Base-by-base conservation (phyloP, 441 rosid species). In the Jatropha podagrica region DNA sequence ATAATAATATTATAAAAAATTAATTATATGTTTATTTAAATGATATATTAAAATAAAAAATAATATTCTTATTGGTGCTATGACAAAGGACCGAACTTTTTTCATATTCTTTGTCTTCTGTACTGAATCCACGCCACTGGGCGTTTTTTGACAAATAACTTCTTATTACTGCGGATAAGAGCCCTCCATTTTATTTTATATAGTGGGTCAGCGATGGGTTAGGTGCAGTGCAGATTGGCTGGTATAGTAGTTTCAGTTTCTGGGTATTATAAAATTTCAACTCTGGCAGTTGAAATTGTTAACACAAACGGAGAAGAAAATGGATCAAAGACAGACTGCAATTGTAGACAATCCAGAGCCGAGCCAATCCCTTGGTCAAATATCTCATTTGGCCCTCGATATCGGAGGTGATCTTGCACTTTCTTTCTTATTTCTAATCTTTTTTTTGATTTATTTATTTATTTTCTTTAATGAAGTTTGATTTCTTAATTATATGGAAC, bases 361-460 rank as follows among this genome's bases (percentile, higher is more conserved):
- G 4, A 51, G 9, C 46, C 73, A 82, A 77, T 52, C 83, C 72
- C 66, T 70, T 74, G 58, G 75, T 75, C 95, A 82, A 82, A 86
- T 86, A 69, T 88, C 94, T 80, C 98, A 87, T 82, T 79, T 94
- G 88, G 92, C 97, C 80, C 86, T 94, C 70, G 97, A 94, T 84
- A 90, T 94, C 77, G 98, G 98, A 92, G 98, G 97, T 91, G 77
- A 74, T 69, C 20, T 44, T 73, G 26, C 71, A n/a, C 23, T 37
- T 65, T 61, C 38, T 37, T 60, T 0, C 14, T 41, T 14, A 17
- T 27, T 32, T 54, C 6, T 54, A 54, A 54, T 17, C 7, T 23
- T 61, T 14, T 14, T 26, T 62, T 14, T 32, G n/a, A 6, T 37
- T 13, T 58, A 20, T n/a, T 54, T 9, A 7, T 41, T n/a, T 40